Evolutionary conservation across 2,329 filamentous ascomycete species (phyloP), one percentile per base, ranked within the genome.

Genomic region (Cercospora zeae-maydis): DNA sequence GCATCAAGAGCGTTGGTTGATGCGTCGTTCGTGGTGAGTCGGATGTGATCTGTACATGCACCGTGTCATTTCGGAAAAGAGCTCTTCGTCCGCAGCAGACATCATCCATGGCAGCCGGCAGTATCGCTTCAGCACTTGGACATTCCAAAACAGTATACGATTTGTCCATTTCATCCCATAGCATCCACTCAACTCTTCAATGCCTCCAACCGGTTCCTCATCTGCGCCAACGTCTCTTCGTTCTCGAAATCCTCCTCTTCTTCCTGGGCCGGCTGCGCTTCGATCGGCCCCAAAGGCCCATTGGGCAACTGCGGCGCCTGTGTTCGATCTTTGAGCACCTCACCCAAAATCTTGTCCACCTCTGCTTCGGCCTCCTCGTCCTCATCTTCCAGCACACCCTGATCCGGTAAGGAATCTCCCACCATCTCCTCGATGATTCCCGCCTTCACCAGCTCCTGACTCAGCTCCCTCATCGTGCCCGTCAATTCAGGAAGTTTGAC

Each of bases 401-500:
- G 84, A 65, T 85, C 81, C n/a, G 92, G 91, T 68, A 98, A 80
- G 47, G 84, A 87, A 75, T 98, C 93, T 53, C 88, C 90, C 4
- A 96, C 87, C 90, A 98, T 97, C 80, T 99, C 95, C 81, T 98
- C 93, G 64, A 98, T 96, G 68, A 99, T 93, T 14, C 93, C 95
- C 2, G 95, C 93, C 80, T 92, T 96, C 77, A 96, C 90, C 69
- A 98, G 79, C 82, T 98, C 95, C 62, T 88, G 83, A 71, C 88
- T 89, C 55, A 98, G 81, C 76, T 96, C 91, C 66, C 87, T 83
- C 93, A 98, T 98, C 8, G 93, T 97, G 13, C 85, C 87, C 19
- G 89, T 91, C 65, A 98, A 81, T 79, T 96, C 90, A 10, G 95
- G 95, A 70, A 99, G 78, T 30, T 88, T 84, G 55, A 97, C 87